phyloP scores from a whole-genome alignment of 2,329 filamentous ascomycete genomes.

The Botrytis sinoallii region DNA sequence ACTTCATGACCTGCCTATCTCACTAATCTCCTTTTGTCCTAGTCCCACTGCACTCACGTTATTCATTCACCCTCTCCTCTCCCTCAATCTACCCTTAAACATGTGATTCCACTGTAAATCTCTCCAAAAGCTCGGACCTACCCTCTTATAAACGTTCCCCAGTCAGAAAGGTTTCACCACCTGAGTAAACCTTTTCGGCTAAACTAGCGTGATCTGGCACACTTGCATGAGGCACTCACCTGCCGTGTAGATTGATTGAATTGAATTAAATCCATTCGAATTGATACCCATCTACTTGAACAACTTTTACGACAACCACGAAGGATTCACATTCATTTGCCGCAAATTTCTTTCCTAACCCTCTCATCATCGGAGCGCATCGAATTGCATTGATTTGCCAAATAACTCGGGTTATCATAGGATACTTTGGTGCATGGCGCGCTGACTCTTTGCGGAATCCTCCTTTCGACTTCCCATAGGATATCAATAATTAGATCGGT shows the following conservation, averaged over 20 bases:
- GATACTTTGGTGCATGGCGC: constrained; percentile 12
- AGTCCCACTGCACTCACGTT: neutral
- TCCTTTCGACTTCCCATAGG: neutral
- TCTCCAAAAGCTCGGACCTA: neutral
- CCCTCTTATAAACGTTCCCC: neutral
- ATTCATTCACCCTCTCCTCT: neutral
- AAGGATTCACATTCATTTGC: constrained; percentile 4
- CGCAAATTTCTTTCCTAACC: neutral
- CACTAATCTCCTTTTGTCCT: neutral
- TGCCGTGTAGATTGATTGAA: constrained; percentile 12
- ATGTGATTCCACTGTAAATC: neutral
- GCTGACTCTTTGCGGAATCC: constrained; percentile 21
- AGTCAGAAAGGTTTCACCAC: constrained; percentile 14
- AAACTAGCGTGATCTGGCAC: constrained; percentile 14
- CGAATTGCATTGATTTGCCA: neutral
- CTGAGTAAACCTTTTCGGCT: constrained; percentile 14
- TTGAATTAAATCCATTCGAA: neutral
- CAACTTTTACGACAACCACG: neutral
- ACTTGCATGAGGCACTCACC: constrained; percentile 14
- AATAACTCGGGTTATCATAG: neutral
- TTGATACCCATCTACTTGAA: neutral
- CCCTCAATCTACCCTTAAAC: neutral
- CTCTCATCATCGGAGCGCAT: neutral
- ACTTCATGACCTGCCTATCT: too few species aligned
- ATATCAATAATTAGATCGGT: constrained; percentile 13